phyloP scores from a whole-genome alignment of 1,139 yeast genomes.

The Pichia sp. region DNA sequence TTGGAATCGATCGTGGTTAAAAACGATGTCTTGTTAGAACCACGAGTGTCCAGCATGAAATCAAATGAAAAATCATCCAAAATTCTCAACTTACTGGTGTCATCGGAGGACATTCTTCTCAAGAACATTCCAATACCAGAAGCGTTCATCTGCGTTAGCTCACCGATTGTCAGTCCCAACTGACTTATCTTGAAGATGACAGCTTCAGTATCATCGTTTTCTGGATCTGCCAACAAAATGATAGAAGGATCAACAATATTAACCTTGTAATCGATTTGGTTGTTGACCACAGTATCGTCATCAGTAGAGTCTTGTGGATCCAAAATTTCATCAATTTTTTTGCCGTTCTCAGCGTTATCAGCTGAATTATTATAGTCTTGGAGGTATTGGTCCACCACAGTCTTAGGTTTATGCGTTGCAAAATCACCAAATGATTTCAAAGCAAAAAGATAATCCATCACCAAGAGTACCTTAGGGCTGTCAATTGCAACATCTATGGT shows the following conservation, averaged over 20 bases:
- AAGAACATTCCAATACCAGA: constrained; percentile 84
- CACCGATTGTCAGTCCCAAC: constrained; percentile 64
- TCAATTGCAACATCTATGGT: constrained; percentile 60
- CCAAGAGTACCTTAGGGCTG: constrained; percentile 75
- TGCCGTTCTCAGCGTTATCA: constrained; percentile 9
- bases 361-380: constrained; percentile 12
- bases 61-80: constrained; percentile 87
- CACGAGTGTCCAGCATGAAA: constrained; percentile 66
- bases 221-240: constrained; percentile 76
- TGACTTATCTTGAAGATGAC: constrained; percentile 87
- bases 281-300: constrained; percentile 2
- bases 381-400: constrained; percentile 10
- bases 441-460: constrained; percentile 80
- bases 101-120: constrained; percentile 65
- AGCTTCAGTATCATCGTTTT: constrained; percentile 69
- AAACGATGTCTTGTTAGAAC: constrained; percentile 52
- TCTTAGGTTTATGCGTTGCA: constrained; percentile 30
- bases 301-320: not conserved
- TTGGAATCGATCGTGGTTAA: constrained; percentile 65
- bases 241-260: constrained; percentile 78
- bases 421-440: constrained; percentile 57
- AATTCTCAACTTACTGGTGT: constrained; percentile 59
- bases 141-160: constrained; percentile 60
- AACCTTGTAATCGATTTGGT: constrained; percentile 42
- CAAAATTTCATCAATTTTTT: constrained; percentile 4